A percentile compares a stretch with the other conserved stretches of the same genome.
phyloP scores from a whole-genome alignment of 164 flowering plant genomes.

The Cinnamomum chago region DNA sequence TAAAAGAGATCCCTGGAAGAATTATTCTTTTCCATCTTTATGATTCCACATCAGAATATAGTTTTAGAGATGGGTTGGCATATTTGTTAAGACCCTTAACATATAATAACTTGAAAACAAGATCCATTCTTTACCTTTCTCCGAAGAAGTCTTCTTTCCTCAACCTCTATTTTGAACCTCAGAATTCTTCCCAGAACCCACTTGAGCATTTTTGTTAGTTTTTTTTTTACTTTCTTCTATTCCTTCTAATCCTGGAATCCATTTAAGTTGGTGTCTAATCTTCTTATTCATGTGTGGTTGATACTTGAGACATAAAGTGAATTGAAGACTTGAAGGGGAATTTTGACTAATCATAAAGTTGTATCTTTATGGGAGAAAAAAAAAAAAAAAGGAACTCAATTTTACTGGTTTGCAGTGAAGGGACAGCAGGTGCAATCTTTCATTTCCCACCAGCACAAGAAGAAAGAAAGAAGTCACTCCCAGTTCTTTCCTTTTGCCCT shows the following conservation, averaged over 20 bases:
- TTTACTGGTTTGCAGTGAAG: neutral
- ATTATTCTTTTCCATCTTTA: neutral
- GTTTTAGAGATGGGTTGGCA: neutral
- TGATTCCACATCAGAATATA: conserved; percentile 2
- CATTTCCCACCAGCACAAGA: neutral
- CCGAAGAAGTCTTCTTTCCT: neutral
- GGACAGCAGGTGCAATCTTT: neutral
- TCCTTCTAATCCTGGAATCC: neutral
- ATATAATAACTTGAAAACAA: neutral
- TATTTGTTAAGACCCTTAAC: neutral
- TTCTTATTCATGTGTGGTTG: neutral
- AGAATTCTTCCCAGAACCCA: neutral
- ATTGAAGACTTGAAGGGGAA: neutral
- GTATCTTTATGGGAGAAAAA: too few species aligned
- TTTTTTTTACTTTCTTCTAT: neutral
- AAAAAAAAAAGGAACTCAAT: too few species aligned
- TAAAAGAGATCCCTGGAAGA: neutral
- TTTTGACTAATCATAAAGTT: neutral
- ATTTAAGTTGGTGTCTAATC: neutral
- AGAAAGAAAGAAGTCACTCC: neutral
- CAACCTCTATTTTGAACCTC: neutral
- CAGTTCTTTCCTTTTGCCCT: neutral
- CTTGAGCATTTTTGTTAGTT: conserved; percentile 7
- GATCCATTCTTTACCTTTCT: neutral
- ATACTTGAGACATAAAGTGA: neutral